These are phyloP conservation scores for Friedmanniomyces simplex DNA, from an alignment of 495 filamentous ascomycete species.

Conservation along the genomic window DNA sequence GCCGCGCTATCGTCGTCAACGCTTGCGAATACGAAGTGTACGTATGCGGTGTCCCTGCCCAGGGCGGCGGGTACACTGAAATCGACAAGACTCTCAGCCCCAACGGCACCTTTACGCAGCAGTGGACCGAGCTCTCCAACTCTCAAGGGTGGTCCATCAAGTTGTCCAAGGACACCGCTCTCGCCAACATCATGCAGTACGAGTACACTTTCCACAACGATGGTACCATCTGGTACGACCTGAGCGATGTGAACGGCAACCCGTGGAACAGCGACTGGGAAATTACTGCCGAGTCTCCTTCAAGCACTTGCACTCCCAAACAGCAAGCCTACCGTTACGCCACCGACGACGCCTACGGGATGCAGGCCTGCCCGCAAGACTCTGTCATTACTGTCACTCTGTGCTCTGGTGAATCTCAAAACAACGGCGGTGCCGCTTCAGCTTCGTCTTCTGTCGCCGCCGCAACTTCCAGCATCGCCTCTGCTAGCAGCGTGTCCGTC, in stretches of 20 bases:
- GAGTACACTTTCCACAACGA: conserved; percentile 25
- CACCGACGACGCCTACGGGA: conserved; percentile 26
- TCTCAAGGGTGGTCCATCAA: conserved; percentile 24
- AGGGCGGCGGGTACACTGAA: conserved; percentile 4
- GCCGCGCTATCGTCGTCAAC: conserved; percentile 19
- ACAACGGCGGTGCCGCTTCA: conserved; percentile 8
- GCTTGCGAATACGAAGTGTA: conserved; percentile 22
- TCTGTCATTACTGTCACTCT: conserved; percentile 23
- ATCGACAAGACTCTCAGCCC: conserved; percentile 8
- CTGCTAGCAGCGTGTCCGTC: background rate
- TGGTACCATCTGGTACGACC: conserved; percentile 25
- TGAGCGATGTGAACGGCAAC: conserved; percentile 25
- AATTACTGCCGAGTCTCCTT: conserved; percentile 13
- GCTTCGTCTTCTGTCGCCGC: conserved; percentile 14
- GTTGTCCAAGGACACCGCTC: conserved; percentile 11
- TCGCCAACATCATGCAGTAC: conserved; percentile 23
- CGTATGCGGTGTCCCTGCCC: conserved; percentile 15
- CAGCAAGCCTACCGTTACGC: conserved; percentile 24
- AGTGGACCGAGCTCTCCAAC: conserved; percentile 22
- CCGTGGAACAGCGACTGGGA: conserved; percentile 24
- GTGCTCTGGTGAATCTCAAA: conserved; percentile 18
- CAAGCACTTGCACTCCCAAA: conserved; percentile 12
- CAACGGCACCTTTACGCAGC: conserved; percentile 13
- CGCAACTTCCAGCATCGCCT: background rate
- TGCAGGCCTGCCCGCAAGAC: conserved; percentile 21